Base-by-base conservation (phyloP, 2,329 filamentous ascomycete genomes). In the Pseudovirgaria hyperparasitica region DNA sequence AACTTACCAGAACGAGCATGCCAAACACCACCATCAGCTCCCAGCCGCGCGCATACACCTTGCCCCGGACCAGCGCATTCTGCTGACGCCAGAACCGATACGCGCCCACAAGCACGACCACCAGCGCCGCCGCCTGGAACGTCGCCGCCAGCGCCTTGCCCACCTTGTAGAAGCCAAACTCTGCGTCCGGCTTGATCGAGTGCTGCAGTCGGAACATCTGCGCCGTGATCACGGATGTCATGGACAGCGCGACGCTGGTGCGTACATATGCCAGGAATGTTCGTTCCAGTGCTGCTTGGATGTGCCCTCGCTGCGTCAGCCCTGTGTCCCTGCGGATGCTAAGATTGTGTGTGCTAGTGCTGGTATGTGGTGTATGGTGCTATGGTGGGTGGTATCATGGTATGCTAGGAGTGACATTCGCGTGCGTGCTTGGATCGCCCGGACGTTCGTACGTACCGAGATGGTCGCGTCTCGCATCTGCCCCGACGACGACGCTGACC, bases 211-310 rank as follows among this genome's bases (percentile, higher is more conserved):
- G 62, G 40, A 80, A 81, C 6, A 84, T 63, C 43, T 84, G 78
- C 0, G 76, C 71, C 16, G 77, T 64, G 3, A 71, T 40, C 3
- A 77, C 68, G 11, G 76, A 76, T 12, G 73, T 56, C 54, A 81
- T 75, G 9, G 76, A 72, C 20, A 82, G 59, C n/a, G 68, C 63
- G 19, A 79, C 53, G 0, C 75, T 80, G 2, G 77, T 84, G 12
- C 78, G 69, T 16, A 82, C 62, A 48, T 82, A 84, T 16, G 67
- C 75, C 11, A 85, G 67, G 44, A 76, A 85, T 11, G 78, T 85
- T 30, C 78, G 63, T 52, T 85, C 77, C 29, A 82, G 66, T 19
- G 79, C 78, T 82, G 40, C n/a, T n/a, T n/a, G n/a, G n/a, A n/a
- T n/a, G n/a, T n/a, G n/a, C n/a, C n/a, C n/a, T n/a, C n/a, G n/a